Percentiles rank a stretch among this genome's conserved stretches.
Conservation (phyloP, 805 yeast species). For the Barnettozyma sp. region DNA sequence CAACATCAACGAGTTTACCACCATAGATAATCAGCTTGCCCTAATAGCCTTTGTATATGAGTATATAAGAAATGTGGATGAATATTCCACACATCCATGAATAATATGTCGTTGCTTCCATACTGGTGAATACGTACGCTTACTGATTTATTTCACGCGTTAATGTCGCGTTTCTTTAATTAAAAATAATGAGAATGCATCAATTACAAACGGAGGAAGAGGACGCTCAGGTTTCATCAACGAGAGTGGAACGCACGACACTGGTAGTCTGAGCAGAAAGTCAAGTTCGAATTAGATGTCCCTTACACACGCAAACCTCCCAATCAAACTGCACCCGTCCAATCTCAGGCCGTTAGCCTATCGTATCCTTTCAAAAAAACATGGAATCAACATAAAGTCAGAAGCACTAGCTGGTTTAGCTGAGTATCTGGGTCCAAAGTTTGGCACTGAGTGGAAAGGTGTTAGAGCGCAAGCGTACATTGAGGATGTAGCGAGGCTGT, state of each 20-base stretch:
- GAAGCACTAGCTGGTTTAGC: slow-evolving; percentile 73
- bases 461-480: slow-evolving; percentile 52
- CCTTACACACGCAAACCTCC: slow-evolving; percentile 39
- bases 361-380: slow-evolving; percentile 82
- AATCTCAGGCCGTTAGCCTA: slow-evolving; percentile 89
- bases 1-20: slow-evolving; percentile 17
- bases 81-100: slow-evolving; percentile 5
- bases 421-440: slow-evolving; percentile 63
- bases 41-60: slow-evolving; percentile 17
- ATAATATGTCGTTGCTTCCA: too few relatives aligned
- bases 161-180: not conserved
- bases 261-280: too few relatives aligned
- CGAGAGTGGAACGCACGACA: too few relatives aligned
- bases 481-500: slow-evolving; percentile 70
- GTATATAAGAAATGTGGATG: slow-evolving; percentile 14
- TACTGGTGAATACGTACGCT: too few relatives aligned
- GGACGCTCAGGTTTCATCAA: too few relatives aligned
- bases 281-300: not conserved
- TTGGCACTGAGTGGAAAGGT: slow-evolving; percentile 84
- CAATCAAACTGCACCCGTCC: slow-evolving; percentile 71
- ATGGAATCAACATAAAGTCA: slow-evolving; percentile 84
- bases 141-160: too few relatives aligned
- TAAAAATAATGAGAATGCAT: too few relatives aligned
- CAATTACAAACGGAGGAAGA: too few relatives aligned
- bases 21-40: slow-evolving; percentile 14